Base-by-base conservation (phyloP, 2,329 filamentous ascomycete species). In the Pseudodiploospora longispora region DNA sequence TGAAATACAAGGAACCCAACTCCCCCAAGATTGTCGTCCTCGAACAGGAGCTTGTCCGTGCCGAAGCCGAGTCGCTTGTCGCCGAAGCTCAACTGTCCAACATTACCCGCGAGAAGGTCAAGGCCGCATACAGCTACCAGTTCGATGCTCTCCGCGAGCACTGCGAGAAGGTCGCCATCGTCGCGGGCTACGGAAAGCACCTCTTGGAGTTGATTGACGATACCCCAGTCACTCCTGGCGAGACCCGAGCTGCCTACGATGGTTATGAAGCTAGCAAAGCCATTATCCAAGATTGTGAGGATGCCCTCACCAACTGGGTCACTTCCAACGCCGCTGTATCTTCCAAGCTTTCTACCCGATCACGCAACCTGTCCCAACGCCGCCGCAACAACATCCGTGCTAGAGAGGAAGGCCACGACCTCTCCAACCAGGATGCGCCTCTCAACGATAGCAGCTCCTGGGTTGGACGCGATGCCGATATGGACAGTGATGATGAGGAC, bases 1-100 rank as follows among this genome's bases (percentile, higher is more conserved):
- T 98, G 59, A 98, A 98, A 70, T 98, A 97, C 81, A 98, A 98
- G 75, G 93, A 98, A 68, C 93, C 93, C 55, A 95, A 95, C 73
- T 96, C 90, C 32, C 90, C 91, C 52, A 93, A 89, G 71, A 96
- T 98, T 56, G 89, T 96, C 46, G 90, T 98, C 35, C 83, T 98
- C 44, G 93, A 98, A 71, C 93, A 98, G 69, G 93, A 98, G 69
- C 86, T 98, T 47, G 93, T 98, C 56, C 90, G 93, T 58, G 93
- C 93, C 55, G 93, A 98, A 69, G 93, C 93, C 58, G 93, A 98
- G 68, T 97, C 93, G n/a, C 82, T 98, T 10, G 93, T 98, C 45
- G 93, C 93, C 50, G 93, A 98, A 68, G 93, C 93, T 6, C 93
- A 98, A 71, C 78, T 98, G 42, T 96, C 91, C 64, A 98, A 98